phyloP scores from a whole-genome alignment of 768 basidiomycete genomes.

The Rubroboletus satanas region DNA sequence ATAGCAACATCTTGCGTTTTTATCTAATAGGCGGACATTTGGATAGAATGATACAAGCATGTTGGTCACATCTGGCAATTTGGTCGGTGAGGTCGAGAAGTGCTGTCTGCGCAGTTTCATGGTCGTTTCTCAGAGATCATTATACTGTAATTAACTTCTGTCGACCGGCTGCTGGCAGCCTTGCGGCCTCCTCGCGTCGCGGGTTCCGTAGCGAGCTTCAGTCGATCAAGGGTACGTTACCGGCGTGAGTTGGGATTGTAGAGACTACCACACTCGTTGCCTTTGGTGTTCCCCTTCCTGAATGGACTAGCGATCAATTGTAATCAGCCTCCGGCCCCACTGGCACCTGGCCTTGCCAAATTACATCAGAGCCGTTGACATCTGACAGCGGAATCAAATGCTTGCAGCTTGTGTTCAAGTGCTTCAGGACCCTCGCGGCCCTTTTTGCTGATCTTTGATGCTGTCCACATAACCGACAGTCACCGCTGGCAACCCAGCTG shows the following conservation, averaged over 20 bases:
- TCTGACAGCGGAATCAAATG: constrained; percentile 32
- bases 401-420: constrained; percentile 12
- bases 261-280: neutral
- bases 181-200: constrained; percentile 31
- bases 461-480: constrained; percentile 16
- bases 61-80: constrained; percentile 25
- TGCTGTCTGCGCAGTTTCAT: constrained; percentile 8
- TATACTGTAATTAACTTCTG: constrained; percentile 19
- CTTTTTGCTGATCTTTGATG: constrained; percentile 25
- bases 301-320: constrained; percentile 11
- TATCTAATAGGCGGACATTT: constrained; percentile 38
- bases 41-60: constrained; percentile 24
- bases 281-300: neutral
- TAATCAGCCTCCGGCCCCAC: constrained; percentile 16
- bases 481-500: constrained; percentile 11
- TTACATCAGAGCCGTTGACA: constrained; percentile 15
- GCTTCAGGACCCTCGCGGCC: constrained; percentile 2
- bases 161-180: constrained; percentile 28
- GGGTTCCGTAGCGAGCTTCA: constrained; percentile 10
- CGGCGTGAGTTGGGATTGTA: neutral
- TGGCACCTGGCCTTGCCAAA: constrained; percentile 4
- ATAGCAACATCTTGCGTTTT: constrained; percentile 23
- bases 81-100: constrained; percentile 16
- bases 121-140: constrained; percentile 10
- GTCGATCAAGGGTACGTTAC: constrained; percentile 11